A percentile compares a stretch with the other conserved stretches of the same genome.
Evolutionary conservation across 345 rosid species (phyloP).

Genomic region (Pelargonium nanum): DNA sequence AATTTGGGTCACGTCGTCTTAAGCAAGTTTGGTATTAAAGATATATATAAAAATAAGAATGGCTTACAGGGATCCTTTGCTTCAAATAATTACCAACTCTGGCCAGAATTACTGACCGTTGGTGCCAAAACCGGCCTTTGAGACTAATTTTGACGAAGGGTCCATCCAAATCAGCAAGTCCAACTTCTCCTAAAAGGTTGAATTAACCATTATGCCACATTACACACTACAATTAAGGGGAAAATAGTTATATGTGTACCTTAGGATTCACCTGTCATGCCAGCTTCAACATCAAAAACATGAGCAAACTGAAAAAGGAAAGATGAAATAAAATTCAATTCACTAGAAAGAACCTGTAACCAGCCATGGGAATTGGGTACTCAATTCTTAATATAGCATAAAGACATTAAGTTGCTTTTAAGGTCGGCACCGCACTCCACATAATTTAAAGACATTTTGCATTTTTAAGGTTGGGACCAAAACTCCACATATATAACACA

Average conservation of each 20-base stretch:
- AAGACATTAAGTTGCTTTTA: no score
- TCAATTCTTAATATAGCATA: neutral
- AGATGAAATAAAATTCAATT: neutral
- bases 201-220: neutral
- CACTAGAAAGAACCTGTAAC: neutral
- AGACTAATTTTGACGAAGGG: slow-evolving; percentile 81
- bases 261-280: slow-evolving; percentile 64
- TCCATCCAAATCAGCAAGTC: slow-evolving; percentile 82
- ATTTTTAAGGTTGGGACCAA: no score
- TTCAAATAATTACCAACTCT: slow-evolving; percentile 79
- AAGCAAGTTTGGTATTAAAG: neutral
- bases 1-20: no score
- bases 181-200: slow-evolving; percentile 38
- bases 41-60: neutral
- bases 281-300: slow-evolving; percentile 62
- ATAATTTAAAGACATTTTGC: no score
- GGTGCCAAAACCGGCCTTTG: slow-evolving; percentile 84
- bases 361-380: neutral
- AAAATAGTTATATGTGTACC: neutral
- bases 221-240: neutral
- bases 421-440: no score
- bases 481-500: no score
- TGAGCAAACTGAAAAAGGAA: slow-evolving; percentile 50
- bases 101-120: slow-evolving; percentile 65
- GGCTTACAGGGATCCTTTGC: slow-evolving; percentile 83